Evolutionary conservation across 2,329 filamentous ascomycete genomes (phyloP).

Genomic region (Diaporthe sp.): DNA sequence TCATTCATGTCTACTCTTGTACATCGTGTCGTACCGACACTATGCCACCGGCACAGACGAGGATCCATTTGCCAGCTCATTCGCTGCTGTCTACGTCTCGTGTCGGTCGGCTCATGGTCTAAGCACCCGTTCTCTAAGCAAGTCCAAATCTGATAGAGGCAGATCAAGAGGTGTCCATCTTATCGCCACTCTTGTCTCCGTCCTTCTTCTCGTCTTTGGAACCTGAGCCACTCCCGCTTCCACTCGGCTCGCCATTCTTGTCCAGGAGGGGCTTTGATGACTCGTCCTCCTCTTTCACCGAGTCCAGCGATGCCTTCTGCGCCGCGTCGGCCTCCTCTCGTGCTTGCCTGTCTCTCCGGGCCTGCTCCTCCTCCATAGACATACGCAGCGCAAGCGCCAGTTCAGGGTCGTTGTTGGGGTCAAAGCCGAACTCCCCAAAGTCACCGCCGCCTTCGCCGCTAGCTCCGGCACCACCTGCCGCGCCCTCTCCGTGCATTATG

Average conservation of each 20-base stretch:
- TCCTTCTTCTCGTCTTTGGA: constrained; percentile 64
- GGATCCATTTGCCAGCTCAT: constrained; percentile 4
- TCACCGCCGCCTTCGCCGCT: constrained; percentile 71
- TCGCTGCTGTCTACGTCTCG: constrained; percentile 9
- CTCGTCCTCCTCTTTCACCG: constrained; percentile 85
- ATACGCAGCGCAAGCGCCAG: constrained; percentile 94
- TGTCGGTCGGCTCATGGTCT: not conserved
- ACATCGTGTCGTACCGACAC: constrained; percentile 26
- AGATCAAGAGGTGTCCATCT: constrained; percentile 88
- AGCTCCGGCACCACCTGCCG: constrained; percentile 71
- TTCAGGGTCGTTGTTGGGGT: constrained; percentile 92
- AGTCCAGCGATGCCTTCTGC: constrained; percentile 82
- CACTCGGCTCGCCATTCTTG: constrained; percentile 75
- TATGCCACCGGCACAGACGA: not conserved
- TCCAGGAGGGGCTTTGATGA: constrained; percentile 72
- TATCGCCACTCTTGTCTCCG: constrained; percentile 68
- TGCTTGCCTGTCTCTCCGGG: constrained; percentile 70
- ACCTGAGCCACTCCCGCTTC: constrained; percentile 61
- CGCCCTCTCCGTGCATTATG: constrained; percentile 87
- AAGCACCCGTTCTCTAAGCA: constrained; percentile 4
- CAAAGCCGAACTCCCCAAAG: constrained; percentile 87
- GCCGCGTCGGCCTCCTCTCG: constrained; percentile 85
- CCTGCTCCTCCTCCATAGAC: constrained; percentile 99
- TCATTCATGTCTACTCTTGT: constrained; percentile 38
- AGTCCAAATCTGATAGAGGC: not conserved